These are phyloP conservation scores for Helianthus annuus DNA, from an alignment of 129 eudicot genomes.

Conservation along the genomic window DNA sequence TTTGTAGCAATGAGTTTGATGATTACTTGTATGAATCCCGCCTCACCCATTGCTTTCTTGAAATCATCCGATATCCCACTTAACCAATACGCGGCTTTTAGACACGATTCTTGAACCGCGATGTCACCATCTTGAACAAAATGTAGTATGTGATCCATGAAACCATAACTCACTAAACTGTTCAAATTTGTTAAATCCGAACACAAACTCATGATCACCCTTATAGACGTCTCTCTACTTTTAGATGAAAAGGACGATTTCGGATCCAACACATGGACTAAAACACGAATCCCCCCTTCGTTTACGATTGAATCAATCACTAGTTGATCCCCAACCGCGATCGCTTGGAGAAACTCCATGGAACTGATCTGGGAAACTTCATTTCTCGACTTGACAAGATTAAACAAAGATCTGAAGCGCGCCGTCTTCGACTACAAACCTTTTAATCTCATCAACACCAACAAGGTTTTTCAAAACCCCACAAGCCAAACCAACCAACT, in stretches of 20 bases:
- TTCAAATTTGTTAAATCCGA: constrained; percentile 9
- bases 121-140: constrained; percentile 43
- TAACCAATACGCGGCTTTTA: constrained; percentile 59
- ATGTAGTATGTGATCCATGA: constrained; percentile 8
- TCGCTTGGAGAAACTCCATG: constrained; percentile 47
- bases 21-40: constrained; percentile 58
- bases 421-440: background rate
- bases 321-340: constrained; percentile 43
- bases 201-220: constrained; percentile 48
- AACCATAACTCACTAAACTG: too few species aligned
- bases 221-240: constrained; percentile 43
- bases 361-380: constrained; percentile 29
- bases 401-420: background rate
- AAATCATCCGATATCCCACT: constrained; percentile 56
- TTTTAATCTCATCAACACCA: background rate
- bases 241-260: constrained; percentile 10
- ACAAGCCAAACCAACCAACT: background rate
- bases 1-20: constrained; percentile 51
- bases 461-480: background rate
- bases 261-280: constrained; percentile 46
- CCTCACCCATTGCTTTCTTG: constrained; percentile 60
- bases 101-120: constrained; percentile 49
- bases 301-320: constrained; percentile 32
- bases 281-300: constrained; percentile 49
- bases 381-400: background rate